Evolutionary conservation across 345 rosid species (phyloP), one percentile per base, ranked within the genome.

Genomic region (Gossypium ekmanianum): DNA sequence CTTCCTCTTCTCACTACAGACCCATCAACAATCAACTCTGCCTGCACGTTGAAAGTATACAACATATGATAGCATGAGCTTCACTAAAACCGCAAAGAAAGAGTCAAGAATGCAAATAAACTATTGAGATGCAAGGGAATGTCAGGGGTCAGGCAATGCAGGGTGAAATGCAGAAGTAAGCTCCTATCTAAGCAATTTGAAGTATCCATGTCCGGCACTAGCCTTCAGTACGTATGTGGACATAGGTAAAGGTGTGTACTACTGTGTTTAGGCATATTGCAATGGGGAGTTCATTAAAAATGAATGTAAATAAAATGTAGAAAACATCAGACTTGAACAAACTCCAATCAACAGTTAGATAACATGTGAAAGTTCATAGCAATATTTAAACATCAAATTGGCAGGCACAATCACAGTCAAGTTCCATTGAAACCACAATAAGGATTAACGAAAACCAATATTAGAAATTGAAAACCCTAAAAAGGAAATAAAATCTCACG

Each of bases 1-100:
- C 89, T 91, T 78, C 97, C 97, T n/a, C 89, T 86, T 83, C 89
- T 87, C 70, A 86, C 85, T 18, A 89, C 79, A 9, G 90, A 76
- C 54, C 83, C 97, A 6, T 94, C 90, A 20, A 89, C 84, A 26
- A 83, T 59, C 85, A 90, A 17, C 81, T 82, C 87, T 47, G 73
- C 78, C 97, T 90, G 85, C 66, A 45, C 13, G 48, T 51, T 26
- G 17, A 9, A 22, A 50, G 24, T 14, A 50, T 16, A 68, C 26
- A 34, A 34, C 41, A 34, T 8, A 34, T 16, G 9, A 29, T 7
- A 9, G 5, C 16, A 16, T 9, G 41, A 63, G 5, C 2, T 9
- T 17, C 68, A 63, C 41, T 17, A 41, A 17, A 39, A 34, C 7
- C 2, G 11, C 22, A 17, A 62, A 29, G 44, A 61, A 63, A 26